phyloP scores from a whole-genome alignment of 768 basidiomycete genomes.

The Holtermanniella nyarrowii region DNA sequence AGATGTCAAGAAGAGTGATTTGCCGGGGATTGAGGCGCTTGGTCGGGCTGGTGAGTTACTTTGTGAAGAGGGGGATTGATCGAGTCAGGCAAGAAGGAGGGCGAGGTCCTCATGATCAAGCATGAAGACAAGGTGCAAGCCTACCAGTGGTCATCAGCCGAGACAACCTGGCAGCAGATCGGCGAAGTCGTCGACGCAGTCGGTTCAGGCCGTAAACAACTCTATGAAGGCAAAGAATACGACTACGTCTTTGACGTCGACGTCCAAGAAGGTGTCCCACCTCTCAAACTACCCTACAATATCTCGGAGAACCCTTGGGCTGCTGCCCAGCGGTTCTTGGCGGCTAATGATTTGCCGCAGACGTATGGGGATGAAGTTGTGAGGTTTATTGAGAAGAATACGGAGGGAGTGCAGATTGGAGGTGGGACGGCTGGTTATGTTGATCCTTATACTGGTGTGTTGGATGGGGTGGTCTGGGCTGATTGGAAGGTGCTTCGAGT shows the following conservation, averaged over 20 bases:
- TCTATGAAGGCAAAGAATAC: slow-evolving; percentile 89
- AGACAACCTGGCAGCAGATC: slow-evolving; percentile 74
- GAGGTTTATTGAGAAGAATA: slow-evolving; percentile 85
- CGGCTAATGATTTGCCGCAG: slow-evolving; percentile 68
- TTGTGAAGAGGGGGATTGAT: neutral
- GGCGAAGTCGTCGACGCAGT: slow-evolving; percentile 95
- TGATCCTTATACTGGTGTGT: slow-evolving; percentile 79
- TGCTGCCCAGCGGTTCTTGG: slow-evolving; percentile 81
- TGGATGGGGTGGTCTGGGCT: slow-evolving; percentile 15
- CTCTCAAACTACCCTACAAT: slow-evolving; percentile 90
- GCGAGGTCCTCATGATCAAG: slow-evolving; percentile 85
- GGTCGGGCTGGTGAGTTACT: slow-evolving; percentile 52
- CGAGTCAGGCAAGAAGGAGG: slow-evolving; percentile 69
- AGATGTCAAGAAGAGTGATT: slow-evolving; percentile 81
- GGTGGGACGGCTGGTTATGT: slow-evolving; percentile 51
- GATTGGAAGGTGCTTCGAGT: slow-evolving; percentile 21
- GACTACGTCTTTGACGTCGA: slow-evolving; percentile 99
- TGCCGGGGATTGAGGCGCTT: slow-evolving; percentile 78
- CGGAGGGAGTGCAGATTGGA: slow-evolving; percentile 59
- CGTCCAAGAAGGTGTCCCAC: slow-evolving; percentile 80
- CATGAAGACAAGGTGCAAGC: slow-evolving; percentile 75
- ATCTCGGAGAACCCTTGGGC: slow-evolving; percentile 80
- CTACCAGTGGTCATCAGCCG: slow-evolving; percentile 74
- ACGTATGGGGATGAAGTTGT: slow-evolving; percentile 83
- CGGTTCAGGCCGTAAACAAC: slow-evolving; percentile 75